These are phyloP conservation scores for Tetrapisispora nanseiensis DNA, from an alignment of 805 yeast genomes.

Conservation along the genomic window DNA sequence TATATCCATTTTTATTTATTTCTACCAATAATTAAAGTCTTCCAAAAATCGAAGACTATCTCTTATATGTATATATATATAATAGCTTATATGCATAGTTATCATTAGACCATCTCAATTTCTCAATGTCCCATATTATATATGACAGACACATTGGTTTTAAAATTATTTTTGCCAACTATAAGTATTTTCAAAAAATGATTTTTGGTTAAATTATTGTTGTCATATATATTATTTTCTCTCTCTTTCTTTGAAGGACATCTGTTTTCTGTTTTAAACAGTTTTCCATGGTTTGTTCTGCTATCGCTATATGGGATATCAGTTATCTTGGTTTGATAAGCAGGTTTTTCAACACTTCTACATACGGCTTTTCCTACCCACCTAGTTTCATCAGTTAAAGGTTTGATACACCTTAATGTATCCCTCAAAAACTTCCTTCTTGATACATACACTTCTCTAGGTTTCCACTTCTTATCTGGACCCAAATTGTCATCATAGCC, in stretches of 20 bases:
- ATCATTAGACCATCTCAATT: too few species aligned
- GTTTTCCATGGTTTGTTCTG: not conserved
- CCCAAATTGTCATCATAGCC: conserved; percentile 4
- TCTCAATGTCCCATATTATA: not conserved
- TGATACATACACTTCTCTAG: conserved; percentile 31
- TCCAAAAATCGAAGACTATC: too few species aligned
- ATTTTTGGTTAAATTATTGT: not conserved
- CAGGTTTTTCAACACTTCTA: conserved; percentile 21
- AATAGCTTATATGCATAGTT: too few species aligned
- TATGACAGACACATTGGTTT: not conserved
- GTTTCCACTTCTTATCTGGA: conserved; percentile 39
- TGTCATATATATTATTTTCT: not conserved
- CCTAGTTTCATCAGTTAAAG: conserved; percentile 40
- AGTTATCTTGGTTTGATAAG: conserved; percentile 16
- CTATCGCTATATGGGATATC: conserved; percentile 10
- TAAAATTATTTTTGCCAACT: conserved; percentile 2
- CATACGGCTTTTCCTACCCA: conserved; percentile 44
- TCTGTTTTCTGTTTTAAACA: not conserved
- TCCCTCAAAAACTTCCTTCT: conserved; percentile 39
- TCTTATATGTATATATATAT: too few species aligned
- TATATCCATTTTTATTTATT: too few species aligned
- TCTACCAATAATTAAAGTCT: too few species aligned
- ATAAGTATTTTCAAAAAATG: conserved; percentile 1
- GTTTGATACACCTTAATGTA: conserved; percentile 47
- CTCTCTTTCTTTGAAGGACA: not conserved